Conservation (phyloP, 2,329 filamentous ascomycete genomes). For the Phaeoacremonium minimum region DNA sequence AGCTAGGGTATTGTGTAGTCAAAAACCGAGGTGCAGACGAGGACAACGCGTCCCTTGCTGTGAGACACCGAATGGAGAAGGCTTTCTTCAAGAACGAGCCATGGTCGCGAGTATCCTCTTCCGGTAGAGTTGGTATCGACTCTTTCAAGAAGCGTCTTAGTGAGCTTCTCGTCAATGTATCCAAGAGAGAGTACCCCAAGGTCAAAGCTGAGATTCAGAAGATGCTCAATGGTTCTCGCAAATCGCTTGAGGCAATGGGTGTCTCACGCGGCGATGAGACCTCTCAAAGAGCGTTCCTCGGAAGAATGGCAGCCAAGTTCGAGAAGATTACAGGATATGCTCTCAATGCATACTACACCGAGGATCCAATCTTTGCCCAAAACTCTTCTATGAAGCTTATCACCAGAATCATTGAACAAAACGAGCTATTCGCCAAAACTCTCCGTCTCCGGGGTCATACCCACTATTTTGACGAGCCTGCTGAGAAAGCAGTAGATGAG, state of each 20-base stretch:
- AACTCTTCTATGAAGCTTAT: constrained; percentile 25
- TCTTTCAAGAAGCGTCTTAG: constrained; percentile 29
- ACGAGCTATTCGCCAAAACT: constrained; percentile 25
- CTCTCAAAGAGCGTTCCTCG: constrained; percentile 29
- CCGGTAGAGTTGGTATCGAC: constrained; percentile 24
- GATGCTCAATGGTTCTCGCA: constrained; percentile 6
- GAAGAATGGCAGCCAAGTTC: constrained; percentile 24
- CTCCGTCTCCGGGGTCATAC: constrained; percentile 24
- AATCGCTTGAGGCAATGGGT: constrained; percentile 22
- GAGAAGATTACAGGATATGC: constrained; percentile 19
- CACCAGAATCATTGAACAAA: constrained; percentile 30
- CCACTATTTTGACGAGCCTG: constrained; percentile 11
- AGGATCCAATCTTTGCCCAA: constrained; percentile 20
- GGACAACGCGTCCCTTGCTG: constrained; percentile 17
- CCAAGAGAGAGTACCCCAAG: constrained; percentile 30
- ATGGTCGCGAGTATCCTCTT: constrained; percentile 24
- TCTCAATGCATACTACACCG: constrained; percentile 28
- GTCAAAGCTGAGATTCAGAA: constrained; percentile 21
- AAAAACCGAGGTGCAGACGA: constrained; percentile 43
- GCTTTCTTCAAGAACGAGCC: constrained; percentile 29
- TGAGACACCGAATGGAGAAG: constrained; percentile 26
- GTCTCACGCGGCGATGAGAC: constrained; percentile 17
- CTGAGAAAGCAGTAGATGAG: not conserved
- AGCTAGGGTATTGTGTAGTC: constrained; percentile 44
- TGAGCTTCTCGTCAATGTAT: constrained; percentile 32